Conservation (phyloP, 2,329 filamentous ascomycete species). For the Apiospora kogelbergensis region DNA sequence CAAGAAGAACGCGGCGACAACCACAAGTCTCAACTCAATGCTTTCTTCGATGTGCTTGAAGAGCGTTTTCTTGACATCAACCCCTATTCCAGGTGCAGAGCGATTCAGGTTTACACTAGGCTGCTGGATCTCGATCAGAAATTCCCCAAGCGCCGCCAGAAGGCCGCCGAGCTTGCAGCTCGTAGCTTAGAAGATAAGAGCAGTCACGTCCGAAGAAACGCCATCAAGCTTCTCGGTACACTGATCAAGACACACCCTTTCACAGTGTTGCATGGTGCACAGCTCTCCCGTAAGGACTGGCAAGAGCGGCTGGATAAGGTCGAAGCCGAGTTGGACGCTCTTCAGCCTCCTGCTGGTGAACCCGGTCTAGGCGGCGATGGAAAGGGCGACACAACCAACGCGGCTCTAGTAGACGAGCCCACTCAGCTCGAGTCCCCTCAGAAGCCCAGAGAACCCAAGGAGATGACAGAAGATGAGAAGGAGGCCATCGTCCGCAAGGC, state of each 20-base stretch:
- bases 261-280: constrained; percentile 84
- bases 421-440: constrained; percentile 74
- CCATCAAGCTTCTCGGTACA: constrained; percentile 85
- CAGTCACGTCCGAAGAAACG: constrained; percentile 93
- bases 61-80: constrained; percentile 96
- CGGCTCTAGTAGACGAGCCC: constrained; percentile 82
- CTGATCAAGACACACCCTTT: constrained; percentile 95
- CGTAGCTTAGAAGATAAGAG: constrained; percentile 96
- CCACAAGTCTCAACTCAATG: constrained; percentile 91
- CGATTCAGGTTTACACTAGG: constrained; percentile 89
- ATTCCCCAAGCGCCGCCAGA: constrained; percentile 88
- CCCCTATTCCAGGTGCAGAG: constrained; percentile 88
- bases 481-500: constrained; percentile 73
- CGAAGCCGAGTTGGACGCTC: constrained; percentile 75
- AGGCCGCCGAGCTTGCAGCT: constrained; percentile 81
- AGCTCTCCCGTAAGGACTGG: constrained; percentile 86
- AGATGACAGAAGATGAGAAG: constrained; percentile 79
- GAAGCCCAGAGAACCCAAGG: constrained; percentile 50
- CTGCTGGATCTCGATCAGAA: constrained; percentile 95
- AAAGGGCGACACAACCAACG: constrained; percentile 67
- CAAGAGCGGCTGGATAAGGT: constrained; percentile 77
- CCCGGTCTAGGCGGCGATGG: constrained; percentile 64
- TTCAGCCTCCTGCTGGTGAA: constrained; percentile 75
- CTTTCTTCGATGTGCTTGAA: constrained; percentile 95
- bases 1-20: constrained; percentile 90